Base-by-base conservation (phyloP, 306 rosid species). In the Casuarina glauca region DNA sequence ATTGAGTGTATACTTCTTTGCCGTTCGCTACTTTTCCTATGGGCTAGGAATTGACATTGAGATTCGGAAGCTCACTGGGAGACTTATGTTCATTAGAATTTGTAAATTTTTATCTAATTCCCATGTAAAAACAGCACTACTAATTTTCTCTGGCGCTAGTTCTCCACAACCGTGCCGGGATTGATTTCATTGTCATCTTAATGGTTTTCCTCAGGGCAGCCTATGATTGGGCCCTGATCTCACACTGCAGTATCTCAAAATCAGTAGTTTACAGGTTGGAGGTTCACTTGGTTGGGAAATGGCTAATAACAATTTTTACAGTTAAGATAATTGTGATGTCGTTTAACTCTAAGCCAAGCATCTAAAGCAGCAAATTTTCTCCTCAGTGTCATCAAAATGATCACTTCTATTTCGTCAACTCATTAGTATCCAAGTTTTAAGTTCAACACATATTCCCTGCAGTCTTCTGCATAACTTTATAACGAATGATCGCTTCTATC, bases 1-100 rank as follows among this genome's bases (percentile, higher is more conserved):
- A 77, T 50, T 12, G 71, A 76, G 44, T 69, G 51, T 76, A 72
- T 73, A 69, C 82, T 72, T 77, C 70, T 81, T 6, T 46, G 68
- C 54, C 73, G 74, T 54, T 72, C 72, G 32, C 26, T 39, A 5
- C 49, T 66, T 66, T 51, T 48, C 15, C 55, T 9, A 7, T 71
- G 76, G 73, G 17, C 50, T 39, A 36, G 45, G 26, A 13, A 4
- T 61, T 61, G 43, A 4, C 9, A 63, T 15, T 10, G 8, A 39
- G 44, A 63, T 13, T 38, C 15, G 15, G 44, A 39, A 39, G 13
- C 2, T 38, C 46, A 16, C 13, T 58, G 69, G 69, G 44, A 46
- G 76, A 41, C n/a, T 45, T 74, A 19, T 38, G 53, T 39, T 39
- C 53, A 8, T 67, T 7, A 2, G 63, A 60, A 13, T 71, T 58